Conservation (phyloP, 2,329 filamentous ascomycete genomes). For the Thyridium curvatum region DNA sequence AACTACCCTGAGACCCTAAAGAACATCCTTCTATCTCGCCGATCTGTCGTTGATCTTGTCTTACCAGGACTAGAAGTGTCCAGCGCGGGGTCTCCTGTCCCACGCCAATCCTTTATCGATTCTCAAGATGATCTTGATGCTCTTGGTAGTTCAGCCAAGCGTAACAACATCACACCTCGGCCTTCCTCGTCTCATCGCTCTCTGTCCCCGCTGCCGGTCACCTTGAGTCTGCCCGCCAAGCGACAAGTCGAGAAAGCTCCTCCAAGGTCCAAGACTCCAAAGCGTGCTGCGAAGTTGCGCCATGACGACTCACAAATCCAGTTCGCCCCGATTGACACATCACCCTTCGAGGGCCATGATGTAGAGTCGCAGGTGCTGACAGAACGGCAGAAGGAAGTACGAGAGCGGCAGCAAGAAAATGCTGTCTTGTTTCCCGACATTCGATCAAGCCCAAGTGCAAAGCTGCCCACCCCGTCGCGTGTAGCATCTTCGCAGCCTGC, state of each 20-base stretch:
- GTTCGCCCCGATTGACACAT: slow-evolving; percentile 63
- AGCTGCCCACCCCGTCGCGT: slow-evolving; percentile 4
- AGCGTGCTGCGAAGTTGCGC: slow-evolving; percentile 42
- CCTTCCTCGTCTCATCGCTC: slow-evolving; percentile 13
- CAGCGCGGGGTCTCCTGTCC: slow-evolving; percentile 29
- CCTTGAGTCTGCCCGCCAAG: slow-evolving; percentile 21
- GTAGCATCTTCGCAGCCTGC: slow-evolving; percentile 1
- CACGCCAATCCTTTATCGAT: slow-evolving; percentile 35
- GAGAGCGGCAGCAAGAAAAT: slow-evolving; percentile 63
- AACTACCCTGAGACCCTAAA: slow-evolving; percentile 62
- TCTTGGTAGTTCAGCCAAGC: slow-evolving; percentile 18
- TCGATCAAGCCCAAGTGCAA: slow-evolving; percentile 41
- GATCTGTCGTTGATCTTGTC: slow-evolving; percentile 41
- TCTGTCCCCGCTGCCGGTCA: slow-evolving; percentile 24
- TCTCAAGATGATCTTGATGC: slow-evolving; percentile 39
- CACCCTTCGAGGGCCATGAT: slow-evolving; percentile 36
- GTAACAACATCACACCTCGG: slow-evolving; percentile 14
- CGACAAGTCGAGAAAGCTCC: slow-evolving; percentile 5
- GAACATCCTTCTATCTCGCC: slow-evolving; percentile 53
- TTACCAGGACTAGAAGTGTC: slow-evolving; percentile 36
- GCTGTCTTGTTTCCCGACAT: slow-evolving; percentile 64
- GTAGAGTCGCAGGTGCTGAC: slow-evolving; percentile 70
- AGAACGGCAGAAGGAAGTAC: slow-evolving; percentile 72
- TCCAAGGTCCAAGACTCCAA: slow-evolving; percentile 18
- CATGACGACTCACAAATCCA: slow-evolving; percentile 81